Base-by-base conservation (phyloP, 1,139 yeast genomes). In the Yamadazyma taylorii region DNA sequence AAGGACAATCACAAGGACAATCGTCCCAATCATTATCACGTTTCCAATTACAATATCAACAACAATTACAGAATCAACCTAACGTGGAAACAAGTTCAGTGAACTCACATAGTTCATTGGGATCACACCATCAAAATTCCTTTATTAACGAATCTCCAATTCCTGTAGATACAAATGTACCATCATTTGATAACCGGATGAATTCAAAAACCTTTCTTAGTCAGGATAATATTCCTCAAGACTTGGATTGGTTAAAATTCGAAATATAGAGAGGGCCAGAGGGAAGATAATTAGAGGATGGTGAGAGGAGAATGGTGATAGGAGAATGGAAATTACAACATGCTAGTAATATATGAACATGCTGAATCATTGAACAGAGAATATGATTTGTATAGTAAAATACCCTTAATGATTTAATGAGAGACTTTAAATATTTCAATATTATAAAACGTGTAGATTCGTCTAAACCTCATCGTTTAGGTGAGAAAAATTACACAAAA, bases 211-310 rank as follows among this genome's bases (percentile, higher is more conserved):
- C 37, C 4, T 36, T 34, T 33, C 32, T 43, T 19, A 37, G 14
- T n/a, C 41, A 34, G 27, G 43, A 36, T 26, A 34, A 35, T 24
- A 17, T 40, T 3, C 47, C 51, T 9, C 51, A 47, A 32, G 75
- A 70, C 46, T 59, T 71, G 37, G 76, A 70, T 42, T 71, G 77
- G 77, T 58, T 71, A 41, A 70, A 69, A 48, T 71, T 71, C 50
- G 76, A 69, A 40, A 57, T 70, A 14, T 68, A 55, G 43, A 31
- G n/a, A n/a, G n/a, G n/a, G n/a, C n/a, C n/a, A n/a, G n/a, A n/a
- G n/a, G n/a, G n/a, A n/a, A n/a, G n/a, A n/a, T n/a, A n/a, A n/a
- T n/a, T n/a, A n/a, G n/a, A n/a, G n/a, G n/a, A n/a, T n/a, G n/a
- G n/a, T n/a, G n/a, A n/a, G n/a, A n/a, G n/a, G n/a, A n/a, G n/a